Evolutionary conservation across 805 yeast genomes (phyloP), one percentile per base, ranked within the genome.

Genomic region (Priceomyces medius): DNA sequence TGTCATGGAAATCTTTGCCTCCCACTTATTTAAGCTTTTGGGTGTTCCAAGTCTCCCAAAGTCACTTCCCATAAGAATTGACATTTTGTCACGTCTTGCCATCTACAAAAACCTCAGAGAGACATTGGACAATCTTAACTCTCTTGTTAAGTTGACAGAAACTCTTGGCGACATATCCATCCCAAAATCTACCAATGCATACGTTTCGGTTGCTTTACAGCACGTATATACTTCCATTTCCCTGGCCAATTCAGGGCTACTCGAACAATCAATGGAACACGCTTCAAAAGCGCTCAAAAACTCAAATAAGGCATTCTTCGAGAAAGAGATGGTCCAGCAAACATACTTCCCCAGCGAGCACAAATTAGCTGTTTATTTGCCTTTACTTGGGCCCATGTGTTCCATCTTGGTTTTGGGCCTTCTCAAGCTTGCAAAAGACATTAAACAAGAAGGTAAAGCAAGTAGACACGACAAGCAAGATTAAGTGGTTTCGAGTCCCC

Each of bases 281-380:
- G 70, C 77, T 12, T 74, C 83, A 10, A 51, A 58, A n/a, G 87
- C 95, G 0, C 68, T 81, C 32, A 55, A 65, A 10, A 64, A 73
- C 35, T 85, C 97, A 0, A 76, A 81, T 49, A 70, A 70, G 35
- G 97, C 98, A 0, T 91, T 91, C 54, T 91, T 91, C 60, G 95
- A 91, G 51, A 86, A 87, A 52, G 90, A 85, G 59, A 91, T 93
- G 97, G 88, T 93, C 20, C 95, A 88, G 55, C 97, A 91, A 58
- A 88, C 85, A 42, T 89, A 86, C 61, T 88, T 90, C 71, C 98
- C 99, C 0, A 91, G 86, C 48, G 97, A 91, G 60, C 99, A 91
- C 58, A 90, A 88, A 60, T 73, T 93, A 55, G 98, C 99, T 0
- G 96, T 93, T 1, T 93, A 89, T 51, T 69, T 88, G 56, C 99